Evolutionary conservation across 2,329 filamentous ascomycete species (phyloP).

Genomic region (Domatiomyces globalis): DNA sequence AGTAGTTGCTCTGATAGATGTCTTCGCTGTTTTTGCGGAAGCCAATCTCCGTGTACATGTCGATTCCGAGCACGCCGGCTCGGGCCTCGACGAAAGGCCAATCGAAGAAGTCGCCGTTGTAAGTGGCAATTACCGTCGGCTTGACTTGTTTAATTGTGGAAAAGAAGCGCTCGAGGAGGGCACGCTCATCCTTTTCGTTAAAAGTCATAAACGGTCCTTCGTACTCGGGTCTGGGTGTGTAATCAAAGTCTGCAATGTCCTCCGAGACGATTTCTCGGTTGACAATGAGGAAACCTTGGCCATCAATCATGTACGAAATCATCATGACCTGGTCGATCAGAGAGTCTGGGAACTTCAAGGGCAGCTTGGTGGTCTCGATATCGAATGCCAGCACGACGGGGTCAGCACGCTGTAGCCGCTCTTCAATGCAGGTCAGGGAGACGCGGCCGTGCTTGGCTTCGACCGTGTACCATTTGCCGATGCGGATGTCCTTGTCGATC

Average conservation of each 20-base stretch:
- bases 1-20: constrained; percentile 90
- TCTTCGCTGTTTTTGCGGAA: constrained; percentile 93
- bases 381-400: constrained; percentile 98
- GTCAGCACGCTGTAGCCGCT: constrained; percentile 77
- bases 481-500: constrained; percentile 92
- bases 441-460: constrained; percentile 85
- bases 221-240: constrained; percentile 94
- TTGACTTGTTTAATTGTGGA: constrained; percentile 86
- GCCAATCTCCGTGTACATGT: constrained; percentile 98
- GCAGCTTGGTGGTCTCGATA: constrained; percentile 93
- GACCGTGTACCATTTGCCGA: constrained; percentile 93
- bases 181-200: constrained; percentile 90
- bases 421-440: constrained; percentile 70
- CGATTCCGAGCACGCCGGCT: constrained; percentile 85
- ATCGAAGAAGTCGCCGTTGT: constrained; percentile 99
- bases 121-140: constrained; percentile 96
- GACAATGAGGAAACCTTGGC: constrained; percentile 92
- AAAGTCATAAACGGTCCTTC: constrained; percentile 93
- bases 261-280: constrained; percentile 96
- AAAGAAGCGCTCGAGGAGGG: constrained; percentile 80
- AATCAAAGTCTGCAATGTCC: constrained; percentile 94
- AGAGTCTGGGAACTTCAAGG: constrained; percentile 91
- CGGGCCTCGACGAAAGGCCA: constrained; percentile 96
- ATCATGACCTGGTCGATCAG: constrained; percentile 97
- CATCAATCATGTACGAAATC: constrained; percentile 99